phyloP scores from a whole-genome alignment of 495 filamentous ascomycete genomes.

The Penicillium alfredii region DNA sequence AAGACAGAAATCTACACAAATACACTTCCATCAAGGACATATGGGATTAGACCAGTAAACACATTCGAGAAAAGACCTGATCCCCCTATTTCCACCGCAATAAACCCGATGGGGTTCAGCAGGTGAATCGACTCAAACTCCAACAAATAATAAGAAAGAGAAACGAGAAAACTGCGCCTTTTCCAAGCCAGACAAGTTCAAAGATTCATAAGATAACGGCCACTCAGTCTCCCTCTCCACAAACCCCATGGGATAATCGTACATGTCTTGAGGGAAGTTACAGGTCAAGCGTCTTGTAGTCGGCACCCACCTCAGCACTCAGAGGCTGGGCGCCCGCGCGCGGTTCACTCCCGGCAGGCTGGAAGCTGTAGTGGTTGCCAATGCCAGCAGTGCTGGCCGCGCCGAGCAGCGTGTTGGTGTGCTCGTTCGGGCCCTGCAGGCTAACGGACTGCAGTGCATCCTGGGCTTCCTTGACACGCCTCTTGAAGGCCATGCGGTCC shows the following conservation, averaged over 20 bases:
- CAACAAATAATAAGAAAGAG: conserved; percentile 18
- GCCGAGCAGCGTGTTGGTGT: conserved; percentile 48
- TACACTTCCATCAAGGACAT: conserved; percentile 17
- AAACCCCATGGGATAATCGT: conserved; percentile 22
- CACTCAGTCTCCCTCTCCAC: conserved; percentile 4
- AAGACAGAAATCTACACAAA: not conserved
- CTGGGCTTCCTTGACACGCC: conserved; percentile 74
- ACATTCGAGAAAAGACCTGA: conserved; percentile 15
- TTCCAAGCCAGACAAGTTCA: conserved; percentile 28
- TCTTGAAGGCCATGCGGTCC: conserved; percentile 84
- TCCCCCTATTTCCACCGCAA: conserved; percentile 5
- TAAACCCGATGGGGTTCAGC: conserved; percentile 4
- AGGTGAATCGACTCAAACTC: conserved; percentile 23
- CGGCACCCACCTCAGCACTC: conserved; percentile 52
- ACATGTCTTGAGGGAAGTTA: conserved; percentile 29
- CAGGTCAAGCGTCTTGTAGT: conserved; percentile 45
- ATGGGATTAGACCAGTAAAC: conserved; percentile 22
- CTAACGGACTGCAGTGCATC: conserved; percentile 63
- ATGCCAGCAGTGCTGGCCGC: conserved; percentile 40
- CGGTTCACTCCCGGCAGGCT: conserved; percentile 36
- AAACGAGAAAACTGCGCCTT: too few species aligned
- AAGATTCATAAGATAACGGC: conserved; percentile 27
- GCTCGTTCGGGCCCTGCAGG: conserved; percentile 49
- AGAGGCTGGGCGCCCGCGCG: conserved; percentile 55
- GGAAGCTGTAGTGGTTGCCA: conserved; percentile 57